A percentile compares a stretch with the other conserved stretches of the same genome.
Conservation (phyloP, 805 yeast genomes). For the Saccharomycopsis fermentans region DNA sequence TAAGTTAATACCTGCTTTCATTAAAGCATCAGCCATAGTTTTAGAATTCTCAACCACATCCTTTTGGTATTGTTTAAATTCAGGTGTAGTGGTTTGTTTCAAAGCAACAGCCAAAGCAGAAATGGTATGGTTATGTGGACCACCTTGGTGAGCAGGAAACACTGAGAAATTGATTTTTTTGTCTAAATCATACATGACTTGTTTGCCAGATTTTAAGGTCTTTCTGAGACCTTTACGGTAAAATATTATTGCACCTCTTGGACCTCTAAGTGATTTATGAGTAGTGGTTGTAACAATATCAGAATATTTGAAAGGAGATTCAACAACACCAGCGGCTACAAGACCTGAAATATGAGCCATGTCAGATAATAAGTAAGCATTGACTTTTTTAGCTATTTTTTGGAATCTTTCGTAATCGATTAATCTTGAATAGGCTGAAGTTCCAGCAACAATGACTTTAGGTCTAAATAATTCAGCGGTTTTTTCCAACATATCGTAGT, state of each 20-base stretch:
- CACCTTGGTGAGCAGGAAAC: constrained; percentile 99
- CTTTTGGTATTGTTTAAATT: constrained; percentile 81
- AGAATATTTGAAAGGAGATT: constrained; percentile 93
- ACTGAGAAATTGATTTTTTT: constrained; percentile 94
- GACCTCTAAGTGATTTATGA: constrained; percentile 97
- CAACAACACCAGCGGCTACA: constrained; percentile 90
- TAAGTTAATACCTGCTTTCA: constrained; percentile 51
- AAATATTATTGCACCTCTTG: constrained; percentile 99
- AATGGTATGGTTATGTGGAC: constrained; percentile 98
- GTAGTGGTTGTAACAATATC: constrained; percentile 98
- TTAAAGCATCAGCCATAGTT: constrained; percentile 62
- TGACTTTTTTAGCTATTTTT: constrained; percentile 92
- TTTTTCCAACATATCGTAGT: constrained; percentile 89
- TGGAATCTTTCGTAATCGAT: constrained; percentile 96
- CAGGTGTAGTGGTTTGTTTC: constrained; percentile 86
- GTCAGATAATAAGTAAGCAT: constrained; percentile 91
- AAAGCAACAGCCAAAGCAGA: constrained; percentile 95
- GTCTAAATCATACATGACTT: constrained; percentile 83
- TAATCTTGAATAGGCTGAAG: constrained; percentile 94
- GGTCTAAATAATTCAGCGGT: constrained; percentile 91
- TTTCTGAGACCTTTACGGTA: constrained; percentile 93
- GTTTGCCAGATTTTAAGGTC: constrained; percentile 83
- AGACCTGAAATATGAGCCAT: constrained; percentile 99
- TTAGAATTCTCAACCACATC: constrained; percentile 86
- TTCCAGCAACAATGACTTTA: constrained; percentile 93